Evolutionary conservation across 2,329 filamentous ascomycete species (phyloP).

Genomic region (Cercospora citrullina): DNA sequence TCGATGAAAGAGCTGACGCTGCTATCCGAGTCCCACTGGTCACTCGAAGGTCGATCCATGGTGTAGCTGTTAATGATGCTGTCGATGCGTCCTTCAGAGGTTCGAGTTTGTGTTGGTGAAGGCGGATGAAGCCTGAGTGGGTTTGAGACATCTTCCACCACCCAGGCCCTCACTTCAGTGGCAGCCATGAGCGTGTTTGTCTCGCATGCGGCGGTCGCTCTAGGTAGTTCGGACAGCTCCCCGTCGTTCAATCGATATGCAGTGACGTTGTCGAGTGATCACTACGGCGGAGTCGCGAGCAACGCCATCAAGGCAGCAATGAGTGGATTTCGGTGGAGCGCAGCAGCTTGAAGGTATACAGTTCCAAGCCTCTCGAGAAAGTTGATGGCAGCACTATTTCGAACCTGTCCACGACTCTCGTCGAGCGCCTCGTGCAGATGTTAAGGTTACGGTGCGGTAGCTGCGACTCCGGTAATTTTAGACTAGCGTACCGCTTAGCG

Average conservation of each 20-base stretch:
- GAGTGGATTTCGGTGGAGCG: background rate
- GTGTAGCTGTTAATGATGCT: conserved; percentile 13
- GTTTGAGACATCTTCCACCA: background rate
- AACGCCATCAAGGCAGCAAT: background rate
- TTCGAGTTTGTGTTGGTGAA: background rate
- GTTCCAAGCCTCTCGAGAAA: background rate
- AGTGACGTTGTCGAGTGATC: background rate
- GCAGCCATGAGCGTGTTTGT: conserved; percentile 3
- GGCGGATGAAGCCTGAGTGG: conserved; percentile 12
- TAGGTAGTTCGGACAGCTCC: background rate
- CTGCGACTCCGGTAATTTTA: conserved; percentile 8
- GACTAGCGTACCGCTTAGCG: background rate
- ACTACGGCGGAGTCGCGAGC: background rate
- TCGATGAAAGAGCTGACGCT: conserved; percentile 31
- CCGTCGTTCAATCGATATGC: background rate
- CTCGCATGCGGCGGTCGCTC: background rate
- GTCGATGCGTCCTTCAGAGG: conserved; percentile 3
- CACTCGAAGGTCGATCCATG: conserved; percentile 3
- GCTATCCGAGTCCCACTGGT: conserved; percentile 19
- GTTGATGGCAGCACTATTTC: conserved; percentile 6
- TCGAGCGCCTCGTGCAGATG: background rate
- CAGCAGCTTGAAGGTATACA: conserved; percentile 2
- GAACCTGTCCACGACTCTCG: conserved; percentile 1
- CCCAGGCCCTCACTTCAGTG: conserved; percentile 1
- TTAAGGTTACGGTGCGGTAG: conserved; percentile 12